Evolutionary conservation across 2,329 filamentous ascomycete genomes (phyloP).

Genomic region (Bipolaris victoriae): DNA sequence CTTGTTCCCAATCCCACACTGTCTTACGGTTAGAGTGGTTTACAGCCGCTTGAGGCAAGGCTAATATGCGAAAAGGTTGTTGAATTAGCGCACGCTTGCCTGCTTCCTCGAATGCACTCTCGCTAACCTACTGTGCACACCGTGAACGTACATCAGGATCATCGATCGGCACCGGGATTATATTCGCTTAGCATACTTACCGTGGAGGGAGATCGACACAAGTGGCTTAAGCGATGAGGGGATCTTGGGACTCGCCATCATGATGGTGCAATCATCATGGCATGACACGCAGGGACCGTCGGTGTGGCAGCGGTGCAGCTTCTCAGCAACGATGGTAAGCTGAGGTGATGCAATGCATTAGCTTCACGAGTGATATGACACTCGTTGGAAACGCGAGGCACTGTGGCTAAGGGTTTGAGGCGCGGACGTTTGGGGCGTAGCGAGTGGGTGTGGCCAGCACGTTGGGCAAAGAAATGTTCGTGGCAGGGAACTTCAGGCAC

Average conservation of each 20-base stretch:
- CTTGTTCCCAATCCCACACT: not conserved
- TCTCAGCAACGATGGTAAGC: not conserved
- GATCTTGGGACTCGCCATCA: not conserved
- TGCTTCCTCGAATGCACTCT: not conserved
- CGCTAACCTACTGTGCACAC: not conserved
- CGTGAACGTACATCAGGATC: not conserved
- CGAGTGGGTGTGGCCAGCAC: not conserved
- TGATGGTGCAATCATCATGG: not conserved
- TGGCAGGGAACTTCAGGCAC: not conserved
- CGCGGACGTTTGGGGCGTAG: not conserved
- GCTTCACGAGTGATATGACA: not conserved
- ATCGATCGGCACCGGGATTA: not conserved
- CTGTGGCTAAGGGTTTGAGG: not conserved
- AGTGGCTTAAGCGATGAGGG: not conserved
- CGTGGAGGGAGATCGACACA: slow-evolving; percentile 3
- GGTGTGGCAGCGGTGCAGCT: not conserved
- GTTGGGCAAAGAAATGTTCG: slow-evolving; percentile 1
- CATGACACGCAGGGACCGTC: slow-evolving; percentile 2
- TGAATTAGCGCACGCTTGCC: not conserved
- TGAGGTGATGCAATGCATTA: slow-evolving; percentile 3
- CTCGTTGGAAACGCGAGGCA: not conserved
- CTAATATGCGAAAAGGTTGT: not conserved
- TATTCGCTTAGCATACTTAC: not conserved
- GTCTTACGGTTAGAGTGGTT: not conserved
- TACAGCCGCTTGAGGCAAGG: not conserved